Conservation (phyloP, 257 asterid species). For the Echium plantagineum region DNA sequence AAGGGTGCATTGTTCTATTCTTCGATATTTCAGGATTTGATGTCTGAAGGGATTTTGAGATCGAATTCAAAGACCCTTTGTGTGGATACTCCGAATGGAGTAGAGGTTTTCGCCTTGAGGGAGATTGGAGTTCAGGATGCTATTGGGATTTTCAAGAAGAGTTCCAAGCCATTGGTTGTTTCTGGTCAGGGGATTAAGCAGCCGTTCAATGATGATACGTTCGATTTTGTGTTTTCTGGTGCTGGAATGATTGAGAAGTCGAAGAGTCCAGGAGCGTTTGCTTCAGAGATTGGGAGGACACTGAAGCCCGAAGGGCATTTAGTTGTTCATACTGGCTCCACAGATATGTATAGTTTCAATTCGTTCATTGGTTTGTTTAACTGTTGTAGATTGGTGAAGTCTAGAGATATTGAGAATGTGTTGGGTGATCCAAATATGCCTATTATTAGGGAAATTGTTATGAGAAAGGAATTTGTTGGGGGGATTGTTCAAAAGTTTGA, state of each 20-base stretch:
- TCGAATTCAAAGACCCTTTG: slow-evolving; percentile 8
- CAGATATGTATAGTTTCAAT: slow-evolving; percentile 14
- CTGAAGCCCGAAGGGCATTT: slow-evolving; percentile 12
- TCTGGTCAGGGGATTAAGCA: too few species aligned
- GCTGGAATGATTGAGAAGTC: slow-evolving; percentile 4
- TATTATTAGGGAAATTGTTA: slow-evolving; percentile 3
- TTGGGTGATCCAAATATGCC: not conserved
- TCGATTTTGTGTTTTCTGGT: slow-evolving; percentile 11
- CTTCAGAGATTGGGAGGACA: slow-evolving; percentile 9
- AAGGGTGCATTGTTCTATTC: not conserved
- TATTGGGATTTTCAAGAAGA: slow-evolving; percentile 1
- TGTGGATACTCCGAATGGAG: slow-evolving; percentile 1
- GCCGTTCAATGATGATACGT: not conserved
- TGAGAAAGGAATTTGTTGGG: slow-evolving; percentile 7
- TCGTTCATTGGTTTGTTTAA: slow-evolving; percentile 13
- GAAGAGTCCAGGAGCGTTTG: not conserved
- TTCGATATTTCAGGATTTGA: slow-evolving; percentile 1
- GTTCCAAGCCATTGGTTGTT: not conserved
- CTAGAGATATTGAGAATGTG: not conserved
- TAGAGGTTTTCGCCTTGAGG: slow-evolving; percentile 4
- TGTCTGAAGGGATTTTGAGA: slow-evolving; percentile 1
- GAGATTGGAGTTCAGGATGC: slow-evolving; percentile 4
- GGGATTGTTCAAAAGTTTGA: not conserved
- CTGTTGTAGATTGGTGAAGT: not conserved
- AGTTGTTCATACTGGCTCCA: slow-evolving; percentile 1